Evolutionary conservation across 208 protist species (phyloP).

Genomic region (Leishmania aethiopica): DNA sequence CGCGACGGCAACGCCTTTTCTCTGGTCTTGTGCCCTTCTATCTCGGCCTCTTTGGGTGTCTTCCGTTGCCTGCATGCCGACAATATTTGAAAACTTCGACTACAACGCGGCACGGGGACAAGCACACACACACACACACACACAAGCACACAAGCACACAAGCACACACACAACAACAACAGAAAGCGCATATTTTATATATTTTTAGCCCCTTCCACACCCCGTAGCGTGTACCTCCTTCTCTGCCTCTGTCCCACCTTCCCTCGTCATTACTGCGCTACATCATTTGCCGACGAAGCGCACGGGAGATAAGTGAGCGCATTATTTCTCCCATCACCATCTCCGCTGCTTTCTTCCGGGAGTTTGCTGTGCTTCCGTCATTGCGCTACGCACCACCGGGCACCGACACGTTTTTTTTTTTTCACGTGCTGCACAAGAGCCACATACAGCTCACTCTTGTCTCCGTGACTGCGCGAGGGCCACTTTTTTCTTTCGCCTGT

Average conservation of each 20-base stretch:
- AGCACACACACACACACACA: not conserved
- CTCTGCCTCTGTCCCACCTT: not conserved
- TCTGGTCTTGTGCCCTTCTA: not conserved
- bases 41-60: not conserved
- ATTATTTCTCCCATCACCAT: not conserved
- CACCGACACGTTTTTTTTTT: not conserved
- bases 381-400: not conserved
- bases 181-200: too few species aligned
- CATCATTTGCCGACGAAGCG: not conserved
- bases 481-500: not conserved
- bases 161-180: too few species aligned
- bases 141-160: too few species aligned
- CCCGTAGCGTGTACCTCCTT: not conserved
- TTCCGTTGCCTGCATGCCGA: not conserved
- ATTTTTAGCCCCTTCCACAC: not conserved
- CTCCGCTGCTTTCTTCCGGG: not conserved
- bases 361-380: not conserved
- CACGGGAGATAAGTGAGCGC: not conserved
- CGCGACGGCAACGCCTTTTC: not conserved
- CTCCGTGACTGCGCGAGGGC: not conserved
- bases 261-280: not conserved
- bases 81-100: not conserved
- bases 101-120: not conserved
- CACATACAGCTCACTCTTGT: not conserved
- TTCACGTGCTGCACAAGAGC: not conserved